Conservation (phyloP, 805 yeast species). For the Millerago galiae region DNA sequence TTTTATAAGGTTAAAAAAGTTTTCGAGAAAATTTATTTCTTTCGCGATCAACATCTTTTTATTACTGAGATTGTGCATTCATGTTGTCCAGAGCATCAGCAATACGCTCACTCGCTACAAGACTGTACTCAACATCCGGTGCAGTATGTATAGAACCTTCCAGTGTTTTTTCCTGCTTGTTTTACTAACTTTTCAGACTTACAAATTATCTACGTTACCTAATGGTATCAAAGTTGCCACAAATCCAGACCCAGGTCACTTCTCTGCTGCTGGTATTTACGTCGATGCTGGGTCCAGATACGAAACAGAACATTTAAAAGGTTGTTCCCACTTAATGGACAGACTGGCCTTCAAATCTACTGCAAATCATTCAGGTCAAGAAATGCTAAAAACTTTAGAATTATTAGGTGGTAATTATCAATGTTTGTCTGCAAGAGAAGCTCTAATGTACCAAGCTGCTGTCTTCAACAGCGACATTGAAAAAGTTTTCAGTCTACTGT, state of each 20-base stretch:
- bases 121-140: constrained; percentile 18
- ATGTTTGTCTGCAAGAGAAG: constrained; percentile 88
- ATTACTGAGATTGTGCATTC: background rate
- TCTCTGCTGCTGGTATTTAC: constrained; percentile 84
- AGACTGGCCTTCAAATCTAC: constrained; percentile 81
- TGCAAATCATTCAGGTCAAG: constrained; percentile 45
- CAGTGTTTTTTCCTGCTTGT: background rate
- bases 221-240: constrained; percentile 84
- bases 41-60: background rate
- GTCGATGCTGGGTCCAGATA: constrained; percentile 87
- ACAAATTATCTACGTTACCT: constrained; percentile 36
- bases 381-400: constrained; percentile 72
- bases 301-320: constrained; percentile 56
- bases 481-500: constrained; percentile 65
- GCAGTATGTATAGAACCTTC: constrained; percentile 5
- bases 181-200: constrained; percentile 5
- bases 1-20: background rate
- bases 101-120: background rate
- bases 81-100: constrained; percentile 1
- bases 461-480: constrained; percentile 84
- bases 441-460: constrained; percentile 89
- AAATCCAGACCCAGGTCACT: constrained; percentile 83
- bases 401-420: constrained; percentile 89
- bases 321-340: constrained; percentile 79
- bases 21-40: background rate